phyloP scores from a whole-genome alignment of 2,329 filamentous ascomycete species.

The Aspergillus clavatus region DNA sequence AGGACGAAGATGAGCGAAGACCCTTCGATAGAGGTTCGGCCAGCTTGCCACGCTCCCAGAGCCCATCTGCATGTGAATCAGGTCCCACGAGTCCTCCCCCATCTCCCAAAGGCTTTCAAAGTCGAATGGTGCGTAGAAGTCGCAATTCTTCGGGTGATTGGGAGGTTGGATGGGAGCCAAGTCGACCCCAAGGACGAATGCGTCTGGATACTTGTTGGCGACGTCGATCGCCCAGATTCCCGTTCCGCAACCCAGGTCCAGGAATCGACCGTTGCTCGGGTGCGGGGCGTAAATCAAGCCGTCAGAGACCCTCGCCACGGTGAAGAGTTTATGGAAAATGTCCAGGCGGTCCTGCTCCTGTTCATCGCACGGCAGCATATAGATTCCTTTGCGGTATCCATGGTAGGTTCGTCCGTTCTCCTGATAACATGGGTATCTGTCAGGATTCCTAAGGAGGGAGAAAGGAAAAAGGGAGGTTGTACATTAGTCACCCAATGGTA shows the following conservation, averaged over 20 bases:
- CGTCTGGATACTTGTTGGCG: conserved; percentile 60
- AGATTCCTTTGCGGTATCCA: conserved; percentile 62
- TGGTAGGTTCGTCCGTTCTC: conserved; percentile 70
- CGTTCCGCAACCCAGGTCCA: conserved; percentile 75
- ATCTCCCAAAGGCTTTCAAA: conserved; percentile 71
- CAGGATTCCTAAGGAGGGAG: conserved; percentile 26
- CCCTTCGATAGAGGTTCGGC: conserved; percentile 66
- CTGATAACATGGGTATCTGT: conserved; percentile 44
- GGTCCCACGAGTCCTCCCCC: conserved; percentile 66
- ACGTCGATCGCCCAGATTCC: conserved; percentile 90
- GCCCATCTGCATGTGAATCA: conserved; percentile 78
- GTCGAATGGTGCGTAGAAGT: conserved; percentile 65
- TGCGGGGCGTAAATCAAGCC: conserved; percentile 39
- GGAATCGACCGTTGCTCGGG: conserved; percentile 45
- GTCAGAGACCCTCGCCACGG: conserved; percentile 54
- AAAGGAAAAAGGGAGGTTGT: neutral
- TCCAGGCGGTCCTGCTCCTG: conserved; percentile 73
- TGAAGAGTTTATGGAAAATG: conserved; percentile 74
- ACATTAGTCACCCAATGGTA: conserved; percentile 14
- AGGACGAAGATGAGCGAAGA: conserved; percentile 69
- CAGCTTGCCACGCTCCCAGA: conserved; percentile 73
- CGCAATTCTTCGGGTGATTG: conserved; percentile 67
- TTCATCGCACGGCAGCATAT: conserved; percentile 74
- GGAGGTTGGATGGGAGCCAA: conserved; percentile 57
- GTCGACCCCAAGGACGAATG: conserved; percentile 59